Conservation (phyloP, 345 rosid genomes). For the Camelina laxa region DNA sequence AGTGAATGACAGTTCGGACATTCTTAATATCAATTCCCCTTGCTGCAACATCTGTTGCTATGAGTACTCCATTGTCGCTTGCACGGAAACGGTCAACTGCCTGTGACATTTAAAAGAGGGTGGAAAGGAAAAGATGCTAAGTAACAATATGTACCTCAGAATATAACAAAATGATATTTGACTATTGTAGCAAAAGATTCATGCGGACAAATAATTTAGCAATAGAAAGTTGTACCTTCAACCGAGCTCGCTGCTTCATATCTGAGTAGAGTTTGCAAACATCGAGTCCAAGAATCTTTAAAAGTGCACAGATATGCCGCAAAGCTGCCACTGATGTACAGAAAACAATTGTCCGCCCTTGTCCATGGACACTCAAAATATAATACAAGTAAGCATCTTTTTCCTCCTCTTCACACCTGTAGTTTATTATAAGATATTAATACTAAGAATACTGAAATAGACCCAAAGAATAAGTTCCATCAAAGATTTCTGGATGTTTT, state of each 20-base stretch:
- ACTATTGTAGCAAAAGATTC: constrained; percentile 24
- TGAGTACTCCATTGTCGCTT: constrained; percentile 77
- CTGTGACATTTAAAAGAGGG: constrained; percentile 47
- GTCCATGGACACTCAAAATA: constrained; percentile 87
- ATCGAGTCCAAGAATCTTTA: constrained; percentile 76
- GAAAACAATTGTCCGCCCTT: constrained; percentile 91
- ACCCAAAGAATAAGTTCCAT: constrained; percentile 21
- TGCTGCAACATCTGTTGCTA: constrained; percentile 98
- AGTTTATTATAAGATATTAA: constrained; percentile 31
- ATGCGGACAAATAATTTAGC: background rate
- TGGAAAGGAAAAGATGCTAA: constrained; percentile 27
- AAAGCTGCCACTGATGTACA: constrained; percentile 95
- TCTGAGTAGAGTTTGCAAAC: constrained; percentile 82
- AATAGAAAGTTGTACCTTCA: constrained; percentile 59
- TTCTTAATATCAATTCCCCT: constrained; percentile 97
- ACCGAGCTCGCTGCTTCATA: constrained; percentile 97
- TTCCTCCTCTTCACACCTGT: constrained; percentile 91
- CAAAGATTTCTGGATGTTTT: constrained; percentile 13
- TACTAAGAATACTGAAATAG: constrained; percentile 27
- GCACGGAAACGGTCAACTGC: constrained; percentile 88
- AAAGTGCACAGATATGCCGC: constrained; percentile 77
- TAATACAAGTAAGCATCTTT: constrained; percentile 89
- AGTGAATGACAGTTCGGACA: constrained; percentile 91
- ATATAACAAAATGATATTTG: constrained; percentile 3
- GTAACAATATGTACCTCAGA: constrained; percentile 27